phyloP scores from a whole-genome alignment of 1,284 basidiomycete species.

The Sporisorium reilianum region DNA sequence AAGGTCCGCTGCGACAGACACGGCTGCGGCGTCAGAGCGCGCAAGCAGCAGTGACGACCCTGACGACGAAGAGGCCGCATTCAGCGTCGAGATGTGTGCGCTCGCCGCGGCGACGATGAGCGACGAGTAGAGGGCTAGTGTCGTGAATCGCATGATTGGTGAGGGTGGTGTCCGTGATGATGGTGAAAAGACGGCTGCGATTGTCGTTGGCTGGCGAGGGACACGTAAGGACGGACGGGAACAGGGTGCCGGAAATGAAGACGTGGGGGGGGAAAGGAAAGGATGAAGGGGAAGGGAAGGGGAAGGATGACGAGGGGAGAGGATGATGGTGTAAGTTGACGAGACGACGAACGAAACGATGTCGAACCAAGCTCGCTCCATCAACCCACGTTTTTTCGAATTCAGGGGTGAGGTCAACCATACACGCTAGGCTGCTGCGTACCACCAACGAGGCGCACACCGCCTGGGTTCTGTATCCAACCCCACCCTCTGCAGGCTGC shows the following conservation, averaged over 20 bases:
- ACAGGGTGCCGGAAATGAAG: background rate
- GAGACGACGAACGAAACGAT: background rate
- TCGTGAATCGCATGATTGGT: conserved; percentile 17
- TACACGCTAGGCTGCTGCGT: too few relatives aligned
- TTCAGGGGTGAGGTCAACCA: background rate
- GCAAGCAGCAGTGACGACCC: conserved; percentile 9
- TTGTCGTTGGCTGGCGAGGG: background rate
- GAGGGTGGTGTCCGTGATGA: background rate
- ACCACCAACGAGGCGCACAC: too few relatives aligned
- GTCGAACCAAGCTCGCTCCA: background rate
- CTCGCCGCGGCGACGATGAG: conserved; percentile 24
- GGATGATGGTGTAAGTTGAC: conserved; percentile 3
- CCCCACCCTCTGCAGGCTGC: too few relatives aligned
- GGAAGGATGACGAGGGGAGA: background rate
- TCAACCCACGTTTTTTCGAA: background rate
- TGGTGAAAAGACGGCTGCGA: background rate
- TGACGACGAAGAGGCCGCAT: conserved; percentile 11
- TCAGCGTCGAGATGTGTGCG: conserved; percentile 11
- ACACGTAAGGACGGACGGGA: conserved; percentile 1
- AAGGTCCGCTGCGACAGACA: background rate
- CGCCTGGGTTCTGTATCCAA: too few relatives aligned
- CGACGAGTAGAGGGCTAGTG: conserved; percentile 17
- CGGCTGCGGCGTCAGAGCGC: conserved; percentile 4
- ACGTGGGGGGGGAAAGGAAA: background rate
- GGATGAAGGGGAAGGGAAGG: background rate